These are phyloP conservation scores for Hippophae tibetana DNA, from an alignment of 306 rosid species.

Conservation along the genomic window DNA sequence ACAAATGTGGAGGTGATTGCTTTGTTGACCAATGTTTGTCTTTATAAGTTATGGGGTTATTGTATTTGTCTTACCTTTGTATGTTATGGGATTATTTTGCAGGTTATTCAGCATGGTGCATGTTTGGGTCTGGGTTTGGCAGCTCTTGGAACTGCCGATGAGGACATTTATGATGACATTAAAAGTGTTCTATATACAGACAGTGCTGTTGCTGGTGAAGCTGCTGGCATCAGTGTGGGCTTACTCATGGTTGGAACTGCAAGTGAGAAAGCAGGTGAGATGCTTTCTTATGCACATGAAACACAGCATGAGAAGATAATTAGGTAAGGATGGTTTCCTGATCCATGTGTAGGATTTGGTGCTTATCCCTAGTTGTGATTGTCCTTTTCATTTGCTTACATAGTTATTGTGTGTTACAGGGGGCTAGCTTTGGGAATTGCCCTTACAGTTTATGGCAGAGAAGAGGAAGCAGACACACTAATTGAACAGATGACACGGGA, in stretches of 20 bases:
- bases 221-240: conserved; percentile 98
- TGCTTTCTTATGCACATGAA: conserved; percentile 95
- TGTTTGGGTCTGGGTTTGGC: conserved; percentile 98
- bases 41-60: neutral
- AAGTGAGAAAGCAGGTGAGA: conserved; percentile 91
- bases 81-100: conserved; percentile 15
- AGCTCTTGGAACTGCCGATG: conserved; percentile 91
- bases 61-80: conserved; percentile 6
- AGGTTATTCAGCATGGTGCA: conserved; percentile 99
- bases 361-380: neutral
- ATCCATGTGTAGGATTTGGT: conserved; percentile 2
- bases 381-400: conserved; percentile 7
- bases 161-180: conserved; percentile 77
- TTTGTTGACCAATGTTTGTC: conserved; percentile 7
- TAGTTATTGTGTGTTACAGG: conserved; percentile 35
- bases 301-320: conserved; percentile 92
- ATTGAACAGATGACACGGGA: conserved; percentile 98
- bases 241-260: conserved; percentile 98
- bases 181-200: conserved; percentile 82
- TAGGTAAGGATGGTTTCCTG: conserved; percentile 38
- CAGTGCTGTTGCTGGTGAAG: conserved; percentile 97
- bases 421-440: conserved; percentile 91
- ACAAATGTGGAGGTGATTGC: conserved; percentile 79
- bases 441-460: conserved; percentile 95
- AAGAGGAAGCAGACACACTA: conserved; percentile 91